Evolutionary conservation across 2,329 filamentous ascomycete genomes (phyloP).

Genomic region (Neonectria hederae): DNA sequence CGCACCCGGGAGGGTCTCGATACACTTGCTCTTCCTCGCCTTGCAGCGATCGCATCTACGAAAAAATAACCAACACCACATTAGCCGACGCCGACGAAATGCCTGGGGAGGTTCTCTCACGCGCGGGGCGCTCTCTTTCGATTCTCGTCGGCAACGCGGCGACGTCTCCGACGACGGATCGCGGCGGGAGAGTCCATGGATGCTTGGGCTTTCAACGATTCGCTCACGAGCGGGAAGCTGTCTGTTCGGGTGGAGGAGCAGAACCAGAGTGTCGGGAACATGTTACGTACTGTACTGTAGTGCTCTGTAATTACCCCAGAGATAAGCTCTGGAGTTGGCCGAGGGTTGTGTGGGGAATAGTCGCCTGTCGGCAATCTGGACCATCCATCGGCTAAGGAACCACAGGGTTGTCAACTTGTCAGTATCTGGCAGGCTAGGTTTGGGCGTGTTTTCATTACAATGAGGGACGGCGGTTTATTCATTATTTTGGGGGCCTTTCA

Average conservation of each 20-base stretch:
- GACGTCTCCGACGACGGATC: constrained; percentile 23
- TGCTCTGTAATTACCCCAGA: constrained; percentile 11
- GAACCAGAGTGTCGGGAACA: constrained; percentile 12
- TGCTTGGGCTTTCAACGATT: not conserved
- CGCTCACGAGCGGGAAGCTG: not conserved
- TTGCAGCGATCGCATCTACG: constrained; percentile 47
- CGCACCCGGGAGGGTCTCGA: constrained; percentile 38
- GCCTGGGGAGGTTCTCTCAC: not conserved
- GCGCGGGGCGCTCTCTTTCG: constrained; percentile 47
- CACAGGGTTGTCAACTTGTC: too few relatives aligned
- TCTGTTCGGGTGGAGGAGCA: not conserved
- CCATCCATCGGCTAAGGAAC: constrained; percentile 2
- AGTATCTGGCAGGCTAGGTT: not conserved
- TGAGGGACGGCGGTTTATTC: too few relatives aligned
- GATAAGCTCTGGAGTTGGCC: constrained; percentile 1
- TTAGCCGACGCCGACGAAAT: not conserved
- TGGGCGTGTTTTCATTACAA: too few relatives aligned
- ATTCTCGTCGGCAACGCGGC: constrained; percentile 45
- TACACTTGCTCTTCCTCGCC: constrained; percentile 48
- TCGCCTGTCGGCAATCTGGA: constrained; percentile 11
- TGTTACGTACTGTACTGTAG: constrained; percentile 10
- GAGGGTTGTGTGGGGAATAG: constrained; percentile 15
- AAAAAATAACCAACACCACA: not conserved
- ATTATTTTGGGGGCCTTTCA: too few relatives aligned
- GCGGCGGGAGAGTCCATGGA: constrained; percentile 21